phyloP scores from a whole-genome alignment of 768 basidiomycete species.

The Boletus huronensis region DNA sequence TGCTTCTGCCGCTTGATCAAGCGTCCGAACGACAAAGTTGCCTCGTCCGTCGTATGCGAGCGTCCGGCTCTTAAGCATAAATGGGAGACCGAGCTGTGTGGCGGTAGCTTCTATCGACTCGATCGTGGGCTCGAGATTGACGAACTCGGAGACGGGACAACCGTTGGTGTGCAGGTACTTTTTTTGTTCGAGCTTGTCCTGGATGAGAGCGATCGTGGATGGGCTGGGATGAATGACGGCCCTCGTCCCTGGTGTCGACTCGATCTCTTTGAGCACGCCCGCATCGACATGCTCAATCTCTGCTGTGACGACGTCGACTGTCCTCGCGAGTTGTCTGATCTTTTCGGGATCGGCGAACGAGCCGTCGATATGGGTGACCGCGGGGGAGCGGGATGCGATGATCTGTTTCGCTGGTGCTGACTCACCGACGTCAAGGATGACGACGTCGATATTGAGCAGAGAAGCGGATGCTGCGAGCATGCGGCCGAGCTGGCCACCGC shows the following conservation, averaged over 20 bases:
- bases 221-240: slow-evolving; percentile 71
- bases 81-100: slow-evolving; percentile 67
- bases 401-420: slow-evolving; percentile 88
- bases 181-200: slow-evolving; percentile 71
- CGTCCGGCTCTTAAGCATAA: slow-evolving; percentile 96
- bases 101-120: slow-evolving; percentile 53
- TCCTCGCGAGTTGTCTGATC: slow-evolving; percentile 73
- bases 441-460: slow-evolving; percentile 74
- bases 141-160: slow-evolving; percentile 57
- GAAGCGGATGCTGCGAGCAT: slow-evolving; percentile 94
- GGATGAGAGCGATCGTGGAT: slow-evolving; percentile 78
- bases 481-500: slow-evolving; percentile 95
- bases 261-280: slow-evolving; percentile 53
- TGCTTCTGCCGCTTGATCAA: slow-evolving; percentile 49
- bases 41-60: slow-evolving; percentile 95
- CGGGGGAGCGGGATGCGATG: slow-evolving; percentile 48
- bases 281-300: slow-evolving; percentile 97
- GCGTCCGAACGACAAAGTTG: slow-evolving; percentile 70
- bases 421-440: slow-evolving; percentile 84
- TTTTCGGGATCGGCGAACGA: slow-evolving; percentile 78
- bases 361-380: slow-evolving; percentile 73
- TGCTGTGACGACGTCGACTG: slow-evolving; percentile 86
- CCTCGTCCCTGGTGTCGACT: slow-evolving; percentile 24
- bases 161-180: slow-evolving; percentile 47
- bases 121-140: slow-evolving; percentile 51